Base-by-base conservation (phyloP, 208 protist species). In the Angomonas desouzai region DNA sequence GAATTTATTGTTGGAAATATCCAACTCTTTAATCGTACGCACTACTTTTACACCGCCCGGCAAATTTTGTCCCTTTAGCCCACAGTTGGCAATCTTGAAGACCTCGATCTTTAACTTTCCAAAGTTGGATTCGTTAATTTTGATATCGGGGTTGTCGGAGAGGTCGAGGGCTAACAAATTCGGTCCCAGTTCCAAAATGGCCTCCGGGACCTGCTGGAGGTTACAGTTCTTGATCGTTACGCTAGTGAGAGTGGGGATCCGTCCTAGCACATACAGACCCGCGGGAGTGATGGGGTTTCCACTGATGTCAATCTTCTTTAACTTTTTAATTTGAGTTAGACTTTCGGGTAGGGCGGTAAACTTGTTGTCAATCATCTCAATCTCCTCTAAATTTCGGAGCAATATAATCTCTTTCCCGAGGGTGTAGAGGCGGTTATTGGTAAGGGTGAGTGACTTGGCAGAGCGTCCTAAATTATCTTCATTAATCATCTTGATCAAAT, bases 1-100 rank as follows among this genome's bases (percentile, higher is more conserved):
- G 60, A 87, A 90, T 29, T 62, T 29, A 62, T 95, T 95, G 60
- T 55, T 57, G 0, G 89, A 95, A 30, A 95, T 91, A 61, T 95
- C 86, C 18, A 95, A 76, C 40, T 70, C 58, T 27, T 64, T 64
- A 18, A 95, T 69, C 29, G 64, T 72, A 0, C 30, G 56, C 34
- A 89, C 72, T 10, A 64, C 40, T 40, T 80, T 80, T 16, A 95
- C 72, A 11, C 80, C 67, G 40, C 33, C 64, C 1, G 89, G 89
- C 20, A 95, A 66, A 23, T 55, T 67, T 43, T 82, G 72, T 7
- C 82, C 82, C 16, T 47, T 65, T 27, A 93, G 64, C 29, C 79
- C 79, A 59, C 86, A 93, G 68, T 86, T 83, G 1, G 84, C 77
- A 13, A 95, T 61, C 22, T 68, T 74, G 0, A 95, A 69, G 64